Evolutionary conservation across 768 basidiomycete species (phyloP).

Genomic region (Lepiota brunneoincarnata): DNA sequence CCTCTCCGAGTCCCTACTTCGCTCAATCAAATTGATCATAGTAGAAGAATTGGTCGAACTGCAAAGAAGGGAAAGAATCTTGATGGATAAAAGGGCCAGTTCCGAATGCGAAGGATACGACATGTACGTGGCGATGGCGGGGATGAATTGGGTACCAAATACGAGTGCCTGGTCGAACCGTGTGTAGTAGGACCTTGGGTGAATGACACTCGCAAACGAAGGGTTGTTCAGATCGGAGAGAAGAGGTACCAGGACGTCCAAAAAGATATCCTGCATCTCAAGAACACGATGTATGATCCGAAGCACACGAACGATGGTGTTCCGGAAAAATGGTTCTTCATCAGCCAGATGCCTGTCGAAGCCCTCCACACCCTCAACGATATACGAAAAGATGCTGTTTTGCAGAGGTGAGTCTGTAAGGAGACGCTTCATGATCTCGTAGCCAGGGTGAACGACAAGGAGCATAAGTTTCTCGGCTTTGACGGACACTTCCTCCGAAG

Average conservation of each 20-base stretch:
- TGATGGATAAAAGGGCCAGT: constrained; percentile 72
- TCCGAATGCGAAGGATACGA: constrained; percentile 69
- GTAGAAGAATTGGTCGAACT: constrained; percentile 66
- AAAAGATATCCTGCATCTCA: constrained; percentile 85
- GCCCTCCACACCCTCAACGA: constrained; percentile 77
- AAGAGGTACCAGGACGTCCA: constrained; percentile 82
- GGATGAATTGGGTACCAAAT: constrained; percentile 68
- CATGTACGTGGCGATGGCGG: constrained; percentile 81
- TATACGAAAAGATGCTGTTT: constrained; percentile 68
- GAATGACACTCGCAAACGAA: constrained; percentile 49
- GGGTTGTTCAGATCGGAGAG: constrained; percentile 64
- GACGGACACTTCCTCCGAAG: constrained; percentile 48
- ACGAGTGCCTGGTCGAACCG: constrained; percentile 74
- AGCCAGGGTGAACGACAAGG: constrained; percentile 78
- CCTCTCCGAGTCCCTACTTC: constrained; percentile 80
- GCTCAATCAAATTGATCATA: constrained; percentile 74
- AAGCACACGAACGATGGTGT: constrained; percentile 76
- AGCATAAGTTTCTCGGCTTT: constrained; percentile 54
- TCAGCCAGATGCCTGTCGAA: constrained; percentile 69
- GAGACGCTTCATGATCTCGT: constrained; percentile 78
- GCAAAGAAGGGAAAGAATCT: constrained; percentile 69
- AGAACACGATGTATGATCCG: constrained; percentile 79
- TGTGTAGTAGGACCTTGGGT: constrained; percentile 68
- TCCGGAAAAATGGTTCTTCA: constrained; percentile 68
- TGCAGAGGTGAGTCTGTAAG: constrained; percentile 74